Evolutionary conservation across 345 rosid genomes (phyloP).

Genomic region (Clarkia xantiana): DNA sequence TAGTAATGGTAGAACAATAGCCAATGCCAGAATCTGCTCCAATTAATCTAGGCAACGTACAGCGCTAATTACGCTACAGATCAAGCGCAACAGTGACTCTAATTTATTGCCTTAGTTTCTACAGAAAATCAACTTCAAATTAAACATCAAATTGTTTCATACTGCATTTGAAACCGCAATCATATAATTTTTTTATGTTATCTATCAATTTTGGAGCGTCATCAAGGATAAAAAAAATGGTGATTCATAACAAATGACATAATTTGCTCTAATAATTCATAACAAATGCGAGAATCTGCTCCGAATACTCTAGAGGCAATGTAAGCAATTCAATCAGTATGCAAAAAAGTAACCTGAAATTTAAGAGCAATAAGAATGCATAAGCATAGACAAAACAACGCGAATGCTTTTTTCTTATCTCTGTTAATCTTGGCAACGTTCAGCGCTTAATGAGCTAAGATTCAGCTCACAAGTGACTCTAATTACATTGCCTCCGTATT

Average conservation of each 20-base stretch:
- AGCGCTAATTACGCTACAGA: constrained; percentile 44
- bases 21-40: constrained; percentile 34
- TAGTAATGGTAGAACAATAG: neutral
- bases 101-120: constrained; percentile 42
- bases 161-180: too few relatives aligned
- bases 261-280: too few relatives aligned
- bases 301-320: too few relatives aligned
- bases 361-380: too few relatives aligned
- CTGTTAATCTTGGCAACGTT: constrained; percentile 40
- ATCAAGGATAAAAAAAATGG: too few relatives aligned
- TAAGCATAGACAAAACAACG: neutral
- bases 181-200: too few relatives aligned
- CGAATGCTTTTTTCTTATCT: neutral
- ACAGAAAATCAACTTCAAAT: too few relatives aligned
- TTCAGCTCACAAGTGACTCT: constrained; percentile 57
- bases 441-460: constrained; percentile 43
- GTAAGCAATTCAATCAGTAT: too few relatives aligned
- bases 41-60: constrained; percentile 48
- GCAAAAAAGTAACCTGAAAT: too few relatives aligned
- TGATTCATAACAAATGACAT: neutral
- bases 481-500: constrained; percentile 39
- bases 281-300: too few relatives aligned
- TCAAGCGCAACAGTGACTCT: constrained; percentile 59
- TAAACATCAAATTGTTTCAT: neutral
- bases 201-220: too few relatives aligned